Conservation (phyloP, 1,284 basidiomycete species). For the Moniliophthora roreri region DNA sequence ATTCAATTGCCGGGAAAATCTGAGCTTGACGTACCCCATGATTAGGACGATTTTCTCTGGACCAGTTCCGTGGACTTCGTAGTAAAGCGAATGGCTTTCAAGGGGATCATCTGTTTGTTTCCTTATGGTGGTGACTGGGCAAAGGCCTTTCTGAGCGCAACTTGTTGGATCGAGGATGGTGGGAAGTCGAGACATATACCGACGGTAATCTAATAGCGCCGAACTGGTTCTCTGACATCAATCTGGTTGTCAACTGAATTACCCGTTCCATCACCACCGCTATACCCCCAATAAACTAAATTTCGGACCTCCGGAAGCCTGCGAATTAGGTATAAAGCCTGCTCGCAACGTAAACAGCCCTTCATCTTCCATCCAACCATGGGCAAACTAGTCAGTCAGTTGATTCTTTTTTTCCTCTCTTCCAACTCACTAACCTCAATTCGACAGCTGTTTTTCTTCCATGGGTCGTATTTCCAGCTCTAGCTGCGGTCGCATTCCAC, state of each 20-base stretch:
- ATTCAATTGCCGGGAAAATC: not conserved
- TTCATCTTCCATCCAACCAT: no score
- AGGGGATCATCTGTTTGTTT: slow-evolving; percentile 45
- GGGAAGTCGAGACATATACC: slow-evolving; percentile 19
- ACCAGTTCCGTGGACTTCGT: slow-evolving; percentile 70
- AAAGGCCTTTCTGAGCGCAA: slow-evolving; percentile 66
- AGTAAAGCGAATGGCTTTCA: slow-evolving; percentile 74
- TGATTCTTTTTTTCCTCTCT: not conserved
- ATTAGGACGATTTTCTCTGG: slow-evolving; percentile 66
- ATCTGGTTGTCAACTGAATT: no score
- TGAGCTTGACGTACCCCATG: slow-evolving; percentile 51
- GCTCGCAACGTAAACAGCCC: no score
- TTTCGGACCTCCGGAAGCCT: no score
- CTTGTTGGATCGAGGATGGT: slow-evolving; percentile 59
- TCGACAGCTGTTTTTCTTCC: slow-evolving; percentile 31
- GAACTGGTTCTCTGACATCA: no score
- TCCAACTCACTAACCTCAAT: not conserved
- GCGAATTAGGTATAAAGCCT: no score
- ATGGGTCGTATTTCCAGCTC: slow-evolving; percentile 33
- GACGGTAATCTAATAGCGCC: no score
- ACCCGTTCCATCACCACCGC: no score
- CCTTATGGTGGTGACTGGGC: slow-evolving; percentile 61
- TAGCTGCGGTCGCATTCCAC: slow-evolving; percentile 32
- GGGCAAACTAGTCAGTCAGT: not conserved
- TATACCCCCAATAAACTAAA: no score